A percentile compares a stretch with the other conserved stretches of the same genome.
These are phyloP conservation scores for Scheffersomyces illinoinensis DNA, from an alignment of 1,139 yeast species.

Conservation along the genomic window DNA sequence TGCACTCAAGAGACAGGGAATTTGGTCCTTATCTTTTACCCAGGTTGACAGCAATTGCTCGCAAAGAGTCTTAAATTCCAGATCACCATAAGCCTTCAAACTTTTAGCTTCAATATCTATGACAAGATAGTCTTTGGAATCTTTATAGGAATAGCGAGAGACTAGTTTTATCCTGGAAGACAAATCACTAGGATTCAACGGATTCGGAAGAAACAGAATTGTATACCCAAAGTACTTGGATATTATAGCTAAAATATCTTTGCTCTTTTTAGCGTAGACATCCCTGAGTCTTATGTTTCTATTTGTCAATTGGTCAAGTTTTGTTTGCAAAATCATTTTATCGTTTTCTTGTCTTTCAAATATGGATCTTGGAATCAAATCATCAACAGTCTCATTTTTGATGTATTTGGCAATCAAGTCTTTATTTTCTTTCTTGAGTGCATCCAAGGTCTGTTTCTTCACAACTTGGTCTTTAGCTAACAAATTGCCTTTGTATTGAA, in stretches of 20 bases:
- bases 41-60: constrained; percentile 63
- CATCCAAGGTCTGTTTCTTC: constrained; percentile 54
- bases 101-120: constrained; percentile 39
- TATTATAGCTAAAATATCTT: constrained; percentile 69
- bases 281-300: constrained; percentile 60
- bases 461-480: constrained; percentile 62
- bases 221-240: constrained; percentile 72
- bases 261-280: constrained; percentile 68
- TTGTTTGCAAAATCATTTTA: constrained; percentile 45
- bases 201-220: constrained; percentile 65
- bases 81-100: constrained; percentile 42
- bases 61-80: constrained; percentile 50
- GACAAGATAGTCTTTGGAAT: constrained; percentile 31
- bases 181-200: constrained; percentile 52
- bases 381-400: constrained; percentile 10
- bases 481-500: constrained; percentile 72
- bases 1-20: constrained; percentile 81
- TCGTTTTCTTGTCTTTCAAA: constrained; percentile 67
- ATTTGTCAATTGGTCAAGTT: constrained; percentile 56
- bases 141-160: constrained; percentile 45
- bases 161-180: constrained; percentile 60
- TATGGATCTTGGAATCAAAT: constrained; percentile 57
- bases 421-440: constrained; percentile 61
- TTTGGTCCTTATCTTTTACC: constrained; percentile 68
- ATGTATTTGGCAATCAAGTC: constrained; percentile 40